Percentiles rank a stretch among this genome's conserved stretches.
phyloP scores from a whole-genome alignment of 257 asterid genomes.

The Solanum bulbocastanum region DNA sequence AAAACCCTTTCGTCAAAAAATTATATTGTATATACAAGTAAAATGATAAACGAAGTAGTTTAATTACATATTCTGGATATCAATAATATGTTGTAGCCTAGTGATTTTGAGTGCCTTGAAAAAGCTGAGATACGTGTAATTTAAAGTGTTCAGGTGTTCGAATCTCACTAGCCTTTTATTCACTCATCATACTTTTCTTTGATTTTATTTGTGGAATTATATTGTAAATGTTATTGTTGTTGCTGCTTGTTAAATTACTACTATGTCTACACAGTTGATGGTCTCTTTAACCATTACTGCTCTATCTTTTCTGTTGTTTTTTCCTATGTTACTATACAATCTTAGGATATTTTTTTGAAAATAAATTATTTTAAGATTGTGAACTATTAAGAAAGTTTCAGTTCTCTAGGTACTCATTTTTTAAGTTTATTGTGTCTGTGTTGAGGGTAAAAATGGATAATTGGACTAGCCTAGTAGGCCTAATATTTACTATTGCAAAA shows the following conservation, averaged over 20 bases:
- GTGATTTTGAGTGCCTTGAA: neutral
- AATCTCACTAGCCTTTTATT: neutral
- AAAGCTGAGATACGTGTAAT: too few relatives aligned
- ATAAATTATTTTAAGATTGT: neutral
- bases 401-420: neutral
- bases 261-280: neutral
- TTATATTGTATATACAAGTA: neutral
- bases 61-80: too few relatives aligned
- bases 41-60: too few relatives aligned
- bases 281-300: neutral
- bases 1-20: accelerated
- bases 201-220: neutral
- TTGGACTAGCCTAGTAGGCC: neutral
- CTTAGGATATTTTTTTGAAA: neutral
- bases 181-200: too few relatives aligned
- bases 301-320: neutral
- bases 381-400: neutral
- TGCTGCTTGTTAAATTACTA: neutral
- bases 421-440: neutral
- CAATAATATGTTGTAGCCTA: neutral
- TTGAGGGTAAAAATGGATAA: neutral
- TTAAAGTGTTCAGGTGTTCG: too few relatives aligned
- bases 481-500: neutral
- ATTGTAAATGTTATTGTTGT: neutral
- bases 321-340: neutral